Conservation (phyloP, 768 basidiomycete species). For the Lactarius akahatsu region DNA sequence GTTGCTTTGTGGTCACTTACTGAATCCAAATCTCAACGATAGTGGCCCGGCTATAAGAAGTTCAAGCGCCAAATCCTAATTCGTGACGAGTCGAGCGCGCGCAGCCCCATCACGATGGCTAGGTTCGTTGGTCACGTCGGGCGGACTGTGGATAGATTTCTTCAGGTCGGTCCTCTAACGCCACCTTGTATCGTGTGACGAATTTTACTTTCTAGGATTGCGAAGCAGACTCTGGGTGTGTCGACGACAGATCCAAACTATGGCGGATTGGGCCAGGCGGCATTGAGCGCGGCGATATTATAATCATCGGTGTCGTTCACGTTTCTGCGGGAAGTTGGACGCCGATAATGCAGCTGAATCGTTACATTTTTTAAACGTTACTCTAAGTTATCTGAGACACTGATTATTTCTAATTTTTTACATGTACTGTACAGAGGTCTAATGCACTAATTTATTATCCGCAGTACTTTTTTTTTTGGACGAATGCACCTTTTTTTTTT, state of each 20-base stretch:
- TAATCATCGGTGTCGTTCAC: neutral
- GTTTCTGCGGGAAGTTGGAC: conserved; percentile 1
- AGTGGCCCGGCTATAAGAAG: conserved; percentile 1
- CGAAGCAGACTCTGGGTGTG: neutral
- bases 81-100: neutral
- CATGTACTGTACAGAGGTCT: too few species aligned
- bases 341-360: conserved; percentile 5
- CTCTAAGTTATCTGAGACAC: neutral
- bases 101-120: neutral
- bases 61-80: conserved; percentile 6
- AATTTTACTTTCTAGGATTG: neutral
- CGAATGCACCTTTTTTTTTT: too few species aligned
- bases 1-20: neutral
- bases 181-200: neutral
- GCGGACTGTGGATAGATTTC: neutral
- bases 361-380: neutral
- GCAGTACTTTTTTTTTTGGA: too few species aligned
- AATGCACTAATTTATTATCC: too few species aligned
- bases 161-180: neutral
- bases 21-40: neutral
- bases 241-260: neutral
- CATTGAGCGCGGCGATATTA: neutral
- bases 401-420: neutral
- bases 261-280: neutral
- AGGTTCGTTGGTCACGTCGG: neutral